Base-by-base conservation (phyloP, 768 basidiomycete species). In the Boletus reticulatus region DNA sequence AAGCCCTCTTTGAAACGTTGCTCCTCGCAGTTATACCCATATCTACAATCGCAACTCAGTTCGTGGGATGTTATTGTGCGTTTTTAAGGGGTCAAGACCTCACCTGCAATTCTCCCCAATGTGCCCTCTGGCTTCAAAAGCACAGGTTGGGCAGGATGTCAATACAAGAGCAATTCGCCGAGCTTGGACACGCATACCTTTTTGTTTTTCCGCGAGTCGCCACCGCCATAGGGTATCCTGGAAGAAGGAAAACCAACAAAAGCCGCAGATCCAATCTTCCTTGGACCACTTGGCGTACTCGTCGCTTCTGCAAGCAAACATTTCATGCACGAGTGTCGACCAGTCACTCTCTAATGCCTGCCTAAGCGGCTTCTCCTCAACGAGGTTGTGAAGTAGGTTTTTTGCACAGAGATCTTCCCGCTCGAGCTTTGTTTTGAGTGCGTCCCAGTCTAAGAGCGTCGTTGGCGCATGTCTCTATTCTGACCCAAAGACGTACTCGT, bases 371-470 rank as follows among this genome's bases (percentile, higher is more conserved):
- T 20, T n/a, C 19, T 8, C 1, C 27, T 58, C 55, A 0, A 37
- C 4, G 3, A 4, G 24, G 36, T 57, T 58, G 24, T 0, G n/a
- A 6, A 4, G 2, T 1, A 56, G 13, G 6, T 50, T 56, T 20
- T 3, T 6, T 9, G 43, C 6, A 4, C 38, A 3, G 1, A 57
- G 1, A 16, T 0, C 10, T 10, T 44, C 6, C 11, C 29, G 20
- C 1, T n/a, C 36, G 6, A 48, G 20, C 7, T 0, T 4, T 19
- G 46, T 29, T 32, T 39, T 57, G 7, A 57, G 36, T 27, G 39
- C 22, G 9, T 38, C 34, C 57, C 55, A 58, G 27, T 31, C 57
- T 58, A 14, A 56, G 19, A 38, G 14, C 24, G 22, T 46, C 32
- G 16, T 0, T 4, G 17, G 38, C 2, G 6, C 6, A 11, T 41